Percentiles rank a stretch among this genome's conserved stretches.
Evolutionary conservation across 805 yeast species (phyloP).

Genomic region (Cyberlindnera mycetangii): DNA sequence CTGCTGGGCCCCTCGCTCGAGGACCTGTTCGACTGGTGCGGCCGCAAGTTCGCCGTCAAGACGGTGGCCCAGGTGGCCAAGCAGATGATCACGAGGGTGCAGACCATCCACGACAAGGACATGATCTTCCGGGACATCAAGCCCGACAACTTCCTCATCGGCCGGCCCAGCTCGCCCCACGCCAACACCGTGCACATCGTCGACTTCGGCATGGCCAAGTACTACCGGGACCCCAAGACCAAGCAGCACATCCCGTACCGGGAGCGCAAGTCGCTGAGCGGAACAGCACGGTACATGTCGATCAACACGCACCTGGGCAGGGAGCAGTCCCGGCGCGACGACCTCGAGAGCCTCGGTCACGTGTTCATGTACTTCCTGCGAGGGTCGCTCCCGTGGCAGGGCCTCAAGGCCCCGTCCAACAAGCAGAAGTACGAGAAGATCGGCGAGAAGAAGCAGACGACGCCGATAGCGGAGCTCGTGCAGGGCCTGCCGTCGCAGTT

Average conservation of each 20-base stretch:
- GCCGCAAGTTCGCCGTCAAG: conserved; percentile 80
- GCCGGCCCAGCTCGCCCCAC: conserved; percentile 79
- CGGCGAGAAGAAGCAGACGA: conserved; percentile 92
- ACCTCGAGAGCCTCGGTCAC: conserved; percentile 93
- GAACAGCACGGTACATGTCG: conserved; percentile 98
- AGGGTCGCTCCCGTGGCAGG: conserved; percentile 98
- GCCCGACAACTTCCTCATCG: conserved; percentile 95
- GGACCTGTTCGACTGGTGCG: conserved; percentile 98
- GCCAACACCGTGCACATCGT: conserved; percentile 86
- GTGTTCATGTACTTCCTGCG: conserved; percentile 92
- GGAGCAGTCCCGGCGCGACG: conserved; percentile 96
- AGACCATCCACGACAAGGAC: conserved; percentile 83
- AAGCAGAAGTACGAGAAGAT: conserved; percentile 97
- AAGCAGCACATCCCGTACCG: conserved; percentile 95
- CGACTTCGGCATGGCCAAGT: conserved; percentile 99
- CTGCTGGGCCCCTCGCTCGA: conserved; percentile 93
- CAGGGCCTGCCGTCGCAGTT: conserved; percentile 75
- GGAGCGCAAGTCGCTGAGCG: conserved; percentile 92
- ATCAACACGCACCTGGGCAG: conserved; percentile 96
- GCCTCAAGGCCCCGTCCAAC: conserved; percentile 95
- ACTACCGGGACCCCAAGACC: conserved; percentile 94
- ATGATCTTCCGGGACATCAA: conserved; percentile 94
- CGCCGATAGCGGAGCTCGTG: conserved; percentile 82
- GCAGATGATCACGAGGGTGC: conserved; percentile 88
- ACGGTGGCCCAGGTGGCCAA: conserved; percentile 92